These are phyloP conservation scores for Ustilago cynodontis DNA, from an alignment of 1,284 basidiomycete genomes.

Conservation along the genomic window DNA sequence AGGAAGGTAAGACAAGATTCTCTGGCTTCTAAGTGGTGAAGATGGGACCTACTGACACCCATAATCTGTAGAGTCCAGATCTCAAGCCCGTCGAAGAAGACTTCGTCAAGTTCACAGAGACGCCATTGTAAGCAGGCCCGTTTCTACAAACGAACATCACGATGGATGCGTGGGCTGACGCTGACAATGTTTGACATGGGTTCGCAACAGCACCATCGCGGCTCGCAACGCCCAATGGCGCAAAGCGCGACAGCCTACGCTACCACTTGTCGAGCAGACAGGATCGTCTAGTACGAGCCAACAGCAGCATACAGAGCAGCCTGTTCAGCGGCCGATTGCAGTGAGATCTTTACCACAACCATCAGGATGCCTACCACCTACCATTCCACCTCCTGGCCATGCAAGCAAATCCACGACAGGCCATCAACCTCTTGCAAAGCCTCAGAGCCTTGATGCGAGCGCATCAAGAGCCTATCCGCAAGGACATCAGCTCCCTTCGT, in stretches of 20 bases:
- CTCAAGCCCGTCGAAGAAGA: slow-evolving; percentile 19
- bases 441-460: background rate
- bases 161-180: background rate
- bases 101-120: slow-evolving; percentile 36
- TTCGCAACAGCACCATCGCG: slow-evolving; percentile 34
- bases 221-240: slow-evolving; percentile 40
- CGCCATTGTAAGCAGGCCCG: slow-evolving; percentile 42
- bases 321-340: background rate
- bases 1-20: slow-evolving; percentile 16
- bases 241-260: slow-evolving; percentile 20
- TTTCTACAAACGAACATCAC: background rate
- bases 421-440: background rate
- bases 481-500: background rate
- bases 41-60: slow-evolving; percentile 3
- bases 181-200: background rate
- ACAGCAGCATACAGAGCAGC: background rate
- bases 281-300: background rate
- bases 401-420: background rate
- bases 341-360: background rate
- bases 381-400: background rate
- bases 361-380: background rate
- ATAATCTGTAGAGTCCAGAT: background rate
- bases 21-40: background rate
- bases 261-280: background rate
- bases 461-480: background rate